A percentile compares a stretch with the other conserved stretches of the same genome.
Conservation (phyloP, 768 basidiomycete species). For the Galerina sulciceps region DNA sequence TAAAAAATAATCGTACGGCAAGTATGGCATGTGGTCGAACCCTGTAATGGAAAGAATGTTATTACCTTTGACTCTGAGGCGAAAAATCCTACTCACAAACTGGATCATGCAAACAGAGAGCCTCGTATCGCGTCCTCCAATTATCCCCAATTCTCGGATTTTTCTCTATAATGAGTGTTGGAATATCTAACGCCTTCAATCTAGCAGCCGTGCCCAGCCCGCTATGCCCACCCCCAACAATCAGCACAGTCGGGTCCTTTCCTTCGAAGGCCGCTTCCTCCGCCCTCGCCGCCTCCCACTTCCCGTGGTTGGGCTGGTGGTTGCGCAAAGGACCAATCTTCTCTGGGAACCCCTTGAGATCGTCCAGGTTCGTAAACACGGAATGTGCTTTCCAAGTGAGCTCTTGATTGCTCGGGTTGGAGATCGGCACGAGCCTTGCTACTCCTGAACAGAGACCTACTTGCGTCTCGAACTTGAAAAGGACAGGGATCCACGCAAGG, state of each 20-base stretch:
- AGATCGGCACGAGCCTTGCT: constrained; percentile 53
- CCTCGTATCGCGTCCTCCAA: constrained; percentile 71
- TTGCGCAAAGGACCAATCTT: constrained; percentile 51
- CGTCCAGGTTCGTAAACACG: constrained; percentile 64
- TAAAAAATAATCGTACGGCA: constrained; percentile 46
- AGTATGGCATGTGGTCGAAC: constrained; percentile 63
- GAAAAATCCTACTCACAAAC: constrained; percentile 51
- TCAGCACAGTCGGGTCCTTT: constrained; percentile 60
- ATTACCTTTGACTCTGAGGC: not conserved
- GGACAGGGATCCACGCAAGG: constrained; percentile 57
- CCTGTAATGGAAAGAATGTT: constrained; percentile 29
- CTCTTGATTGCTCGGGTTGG: not conserved
- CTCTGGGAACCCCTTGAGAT: constrained; percentile 56
- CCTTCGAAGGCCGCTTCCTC: constrained; percentile 49
- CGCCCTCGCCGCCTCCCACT: constrained; percentile 54
- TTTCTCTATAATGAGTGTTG: constrained; percentile 68
- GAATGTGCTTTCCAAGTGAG: constrained; percentile 60
- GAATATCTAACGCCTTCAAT: constrained; percentile 60
- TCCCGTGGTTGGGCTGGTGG: constrained; percentile 49
- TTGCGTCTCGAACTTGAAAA: constrained; percentile 60
- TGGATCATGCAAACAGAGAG: constrained; percentile 68
- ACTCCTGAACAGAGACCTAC: constrained; percentile 57
- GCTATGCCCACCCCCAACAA: constrained; percentile 72
- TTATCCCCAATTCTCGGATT: constrained; percentile 62
- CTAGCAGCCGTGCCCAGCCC: constrained; percentile 70